Base-by-base conservation (phyloP, 2,329 filamentous ascomycete species). In the Trichoderma brevicompactum region DNA sequence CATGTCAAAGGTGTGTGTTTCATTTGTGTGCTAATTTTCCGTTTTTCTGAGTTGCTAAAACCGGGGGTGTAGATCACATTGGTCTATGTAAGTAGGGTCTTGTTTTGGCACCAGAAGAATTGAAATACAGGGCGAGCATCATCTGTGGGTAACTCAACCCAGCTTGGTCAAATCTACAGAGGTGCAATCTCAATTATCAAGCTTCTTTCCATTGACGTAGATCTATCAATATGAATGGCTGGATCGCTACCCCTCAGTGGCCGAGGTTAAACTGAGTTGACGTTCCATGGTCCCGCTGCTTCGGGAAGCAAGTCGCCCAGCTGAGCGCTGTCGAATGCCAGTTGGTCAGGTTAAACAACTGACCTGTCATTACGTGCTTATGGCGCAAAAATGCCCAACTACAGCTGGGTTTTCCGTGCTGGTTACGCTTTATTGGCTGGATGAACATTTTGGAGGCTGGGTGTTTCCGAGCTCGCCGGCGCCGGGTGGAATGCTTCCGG, bases 391-490 rank as follows among this genome's bases (percentile, higher is more conserved):
- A 32, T 36, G 34, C 17, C 5, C 17, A 19, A 15, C 34, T 28
- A 54, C 23, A 12, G 36, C 13, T 55, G 38, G 46, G 15, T 34
- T 28, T 48, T 7, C 55, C 55, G 55, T 28, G 55, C 32, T 10
- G 55, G 38, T 41, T 17, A 17, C 3, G 32, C 28, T 49, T 60
- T 44, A 60, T 60, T 60, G 56, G 56, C n/a, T 38, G 17, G 12
- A 7, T 49, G 38, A 44, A 36, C 23, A 5, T 56, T 15, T 32
- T 43, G 53, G 40, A 34, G 53, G 53, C 9, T 56, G 23, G 40
- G n/a, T n/a, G 53, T 50, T 50, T 50, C 56, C 46, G 56, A 60
- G 56, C 13, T 32, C 34, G 36, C 56, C 36, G 56, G n/a, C 44
- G 40, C n/a, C 41, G 40, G 41, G 54, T 23, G 54, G 54, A 50